phyloP scores from a whole-genome alignment of 2,329 filamentous ascomycete genomes.

The Colletotrichum kahawae region DNA sequence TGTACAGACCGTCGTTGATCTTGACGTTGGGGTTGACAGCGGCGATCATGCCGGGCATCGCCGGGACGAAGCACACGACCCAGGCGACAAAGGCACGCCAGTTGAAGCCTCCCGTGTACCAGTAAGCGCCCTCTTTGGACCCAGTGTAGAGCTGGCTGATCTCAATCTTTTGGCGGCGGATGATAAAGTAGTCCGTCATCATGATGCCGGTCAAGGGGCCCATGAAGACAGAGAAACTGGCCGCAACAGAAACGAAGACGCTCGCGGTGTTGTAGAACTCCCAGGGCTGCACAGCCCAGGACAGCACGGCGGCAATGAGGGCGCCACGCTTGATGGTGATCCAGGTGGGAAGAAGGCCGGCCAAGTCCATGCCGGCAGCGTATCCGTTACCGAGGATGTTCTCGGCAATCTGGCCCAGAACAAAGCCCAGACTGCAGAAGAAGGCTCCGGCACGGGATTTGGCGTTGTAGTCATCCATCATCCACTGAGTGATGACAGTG shows the following conservation, averaged over 20 bases:
- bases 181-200: slow-evolving; percentile 32
- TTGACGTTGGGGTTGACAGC: slow-evolving; percentile 21
- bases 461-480: slow-evolving; percentile 30
- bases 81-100: slow-evolving; percentile 38
- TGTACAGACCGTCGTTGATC: slow-evolving; percentile 19
- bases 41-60: slow-evolving; percentile 29
- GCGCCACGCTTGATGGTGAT: slow-evolving; percentile 33
- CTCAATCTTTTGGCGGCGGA: slow-evolving; percentile 39
- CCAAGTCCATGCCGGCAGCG: slow-evolving; percentile 33
- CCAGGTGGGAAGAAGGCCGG: slow-evolving; percentile 30
- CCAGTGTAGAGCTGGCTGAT: slow-evolving; percentile 40
- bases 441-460: slow-evolving; percentile 32
- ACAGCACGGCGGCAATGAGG: slow-evolving; percentile 26
- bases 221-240: slow-evolving; percentile 33
- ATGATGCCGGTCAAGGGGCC: slow-evolving; percentile 33
- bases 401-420: slow-evolving; percentile 32
- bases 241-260: slow-evolving; percentile 30
- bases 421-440: slow-evolving; percentile 30
- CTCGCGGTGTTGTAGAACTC: slow-evolving; percentile 32
- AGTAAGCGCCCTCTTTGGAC: slow-evolving; percentile 39
- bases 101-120: slow-evolving; percentile 38
- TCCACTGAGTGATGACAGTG: slow-evolving; percentile 29
- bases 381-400: slow-evolving; percentile 34
- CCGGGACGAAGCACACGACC: slow-evolving; percentile 34
- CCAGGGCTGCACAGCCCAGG: slow-evolving; percentile 33